phyloP scores from a whole-genome alignment of 1,284 basidiomycete genomes.

The Sanguinoderma infundibulare region DNA sequence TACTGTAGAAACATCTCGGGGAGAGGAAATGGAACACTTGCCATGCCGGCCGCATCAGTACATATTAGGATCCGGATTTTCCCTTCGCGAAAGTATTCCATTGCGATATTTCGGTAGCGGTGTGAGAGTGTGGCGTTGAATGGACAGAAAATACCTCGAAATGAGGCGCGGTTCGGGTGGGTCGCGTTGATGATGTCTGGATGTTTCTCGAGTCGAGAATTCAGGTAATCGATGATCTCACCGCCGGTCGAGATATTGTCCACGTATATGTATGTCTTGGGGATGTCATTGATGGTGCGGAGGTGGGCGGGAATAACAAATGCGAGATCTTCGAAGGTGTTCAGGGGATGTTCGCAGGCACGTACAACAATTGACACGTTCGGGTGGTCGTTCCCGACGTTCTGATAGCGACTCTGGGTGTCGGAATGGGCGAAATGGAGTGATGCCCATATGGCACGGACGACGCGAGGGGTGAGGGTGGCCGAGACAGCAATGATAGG shows the following conservation, averaged over 20 bases:
- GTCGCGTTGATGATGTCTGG: neutral
- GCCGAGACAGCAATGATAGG: constrained; percentile 45
- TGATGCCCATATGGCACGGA: constrained; percentile 36
- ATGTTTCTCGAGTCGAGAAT: neutral
- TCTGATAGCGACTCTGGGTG: constrained; percentile 8
- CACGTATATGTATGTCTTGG: constrained; percentile 29
- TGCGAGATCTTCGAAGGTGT: constrained; percentile 41
- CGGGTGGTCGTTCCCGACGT: constrained; percentile 42
- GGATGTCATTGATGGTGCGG: constrained; percentile 10
- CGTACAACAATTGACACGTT: constrained; percentile 45
- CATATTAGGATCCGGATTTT: constrained; percentile 27
- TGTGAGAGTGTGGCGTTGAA: constrained; percentile 27
- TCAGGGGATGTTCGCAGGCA: constrained; percentile 41
- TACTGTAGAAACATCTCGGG: neutral
- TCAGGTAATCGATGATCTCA: constrained; percentile 29
- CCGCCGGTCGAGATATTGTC: constrained; percentile 24
- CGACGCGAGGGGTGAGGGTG: constrained; percentile 39
- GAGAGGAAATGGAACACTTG: too few species aligned
- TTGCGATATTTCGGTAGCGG: constrained; percentile 19
- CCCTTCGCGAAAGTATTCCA: constrained; percentile 21
- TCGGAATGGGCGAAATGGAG: constrained; percentile 32
- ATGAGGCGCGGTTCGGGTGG: neutral
- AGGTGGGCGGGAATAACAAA: constrained; percentile 36
- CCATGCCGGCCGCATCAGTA: constrained; percentile 37
- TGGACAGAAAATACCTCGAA: constrained; percentile 13